Conservation (phyloP, 805 yeast species). For the Dipodascus geniculatus region DNA sequence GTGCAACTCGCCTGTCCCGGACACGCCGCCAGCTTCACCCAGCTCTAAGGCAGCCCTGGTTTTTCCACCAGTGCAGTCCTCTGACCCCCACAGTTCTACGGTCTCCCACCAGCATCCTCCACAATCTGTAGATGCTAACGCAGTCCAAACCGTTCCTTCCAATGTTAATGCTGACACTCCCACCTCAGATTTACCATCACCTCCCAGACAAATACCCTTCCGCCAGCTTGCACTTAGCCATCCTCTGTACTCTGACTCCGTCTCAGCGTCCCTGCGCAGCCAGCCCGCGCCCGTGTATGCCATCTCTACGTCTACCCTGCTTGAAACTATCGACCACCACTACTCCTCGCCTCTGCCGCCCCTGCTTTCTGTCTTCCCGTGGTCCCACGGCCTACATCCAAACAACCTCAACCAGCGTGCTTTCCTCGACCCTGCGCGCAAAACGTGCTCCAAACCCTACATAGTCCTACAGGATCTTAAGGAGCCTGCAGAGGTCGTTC, state of each 20-base stretch:
- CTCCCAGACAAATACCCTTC: neutral
- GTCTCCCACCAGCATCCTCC: neutral
- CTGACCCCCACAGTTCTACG: neutral
- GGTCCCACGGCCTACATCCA: constrained; percentile 73
- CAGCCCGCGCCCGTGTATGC: neutral
- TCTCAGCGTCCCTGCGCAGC: too few relatives aligned
- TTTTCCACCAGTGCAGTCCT: neutral
- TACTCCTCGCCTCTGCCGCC: constrained; percentile 39
- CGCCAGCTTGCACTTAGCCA: neutral
- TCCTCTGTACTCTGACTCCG: neutral
- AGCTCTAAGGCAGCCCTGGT: neutral
- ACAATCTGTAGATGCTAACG: neutral
- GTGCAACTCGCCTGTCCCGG: neutral
- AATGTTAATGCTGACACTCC: too few relatives aligned
- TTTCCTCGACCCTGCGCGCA: constrained; percentile 26
- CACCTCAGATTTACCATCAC: neutral
- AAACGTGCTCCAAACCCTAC: constrained; percentile 14
- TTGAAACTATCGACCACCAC: constrained; percentile 17
- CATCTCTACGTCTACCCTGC: neutral
- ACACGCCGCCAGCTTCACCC: neutral
- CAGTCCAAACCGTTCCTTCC: too few relatives aligned
- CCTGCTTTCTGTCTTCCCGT: constrained; percentile 66
- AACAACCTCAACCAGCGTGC: constrained; percentile 43
- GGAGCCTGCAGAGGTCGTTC: constrained; percentile 10
- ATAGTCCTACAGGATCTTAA: constrained; percentile 6